Base-by-base conservation (phyloP, 2,329 filamentous ascomycete genomes). In the Alternaria ethzedia region DNA sequence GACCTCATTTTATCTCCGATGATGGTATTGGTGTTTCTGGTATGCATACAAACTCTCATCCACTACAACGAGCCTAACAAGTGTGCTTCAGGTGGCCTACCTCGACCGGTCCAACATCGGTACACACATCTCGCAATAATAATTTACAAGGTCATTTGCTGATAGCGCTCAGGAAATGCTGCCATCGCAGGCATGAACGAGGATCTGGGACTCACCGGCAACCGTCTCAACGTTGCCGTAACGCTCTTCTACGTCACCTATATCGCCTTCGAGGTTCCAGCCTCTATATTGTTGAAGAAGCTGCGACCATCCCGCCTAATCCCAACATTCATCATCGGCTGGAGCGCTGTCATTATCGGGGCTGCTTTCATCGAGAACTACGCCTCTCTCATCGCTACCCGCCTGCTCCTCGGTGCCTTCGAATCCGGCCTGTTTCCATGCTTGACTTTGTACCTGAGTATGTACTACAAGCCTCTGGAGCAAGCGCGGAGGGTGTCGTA, bases 1-100 rank as follows among this genome's bases (percentile, higher is more conserved):
- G 84, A 86, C 57, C 28, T 81, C 5, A 79, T 79, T 3, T 80
- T 86, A 46, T 79, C 81, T 5, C 84, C 84, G 0, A 82, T 87
- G 49, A 84, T 87, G 67, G 86, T 86, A 81, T 69, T 86, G 21
- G 80, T 87, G 4, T 88, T 86, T 64, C 73, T 88, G 20, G 81
- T 50, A 32, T 78, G 55, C 28, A 26, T 28, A 10, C 32, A 12
- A 41, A 13, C 28, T 10, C 15, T 10, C 9, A 23, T 17, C 3
- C n/a, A 10, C 17, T 6, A 10, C 36, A 41, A 41, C 23, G 1
- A 12, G 11, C 2, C 32, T 58, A 23, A 50, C 12, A n/a, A 30
- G n/a, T 1, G 13, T 23, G 25, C 20, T 10, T 15, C 30, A 58
- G 56, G 56, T 58, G 20, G 56, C 56, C 32, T 58, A 58, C 23